Conservation (phyloP, 257 asterid species). For the Solanum chilense region DNA sequence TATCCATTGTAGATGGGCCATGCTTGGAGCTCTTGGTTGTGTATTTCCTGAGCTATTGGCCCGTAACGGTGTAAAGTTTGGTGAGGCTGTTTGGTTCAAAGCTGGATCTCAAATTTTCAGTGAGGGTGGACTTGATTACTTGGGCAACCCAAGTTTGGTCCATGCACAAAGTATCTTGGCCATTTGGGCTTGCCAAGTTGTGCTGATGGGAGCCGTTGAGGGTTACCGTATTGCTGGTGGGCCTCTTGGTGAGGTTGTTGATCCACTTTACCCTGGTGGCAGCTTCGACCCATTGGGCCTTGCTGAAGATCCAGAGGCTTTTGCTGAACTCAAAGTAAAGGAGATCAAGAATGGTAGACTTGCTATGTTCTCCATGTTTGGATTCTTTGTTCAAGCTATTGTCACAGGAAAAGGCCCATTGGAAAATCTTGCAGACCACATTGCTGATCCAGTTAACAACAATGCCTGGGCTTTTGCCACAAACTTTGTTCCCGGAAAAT, state of each 20-base stretch:
- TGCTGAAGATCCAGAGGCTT: background rate
- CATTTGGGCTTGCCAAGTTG: background rate
- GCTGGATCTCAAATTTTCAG: background rate
- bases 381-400: background rate
- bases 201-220: background rate
- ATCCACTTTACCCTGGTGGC: background rate
- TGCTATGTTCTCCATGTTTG: background rate
- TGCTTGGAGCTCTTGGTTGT: background rate
- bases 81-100: background rate
- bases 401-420: background rate
- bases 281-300: background rate
- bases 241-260: background rate
- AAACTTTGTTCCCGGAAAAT: background rate
- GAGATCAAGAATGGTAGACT: background rate
- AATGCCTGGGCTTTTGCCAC: background rate
- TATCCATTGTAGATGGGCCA: background rate
- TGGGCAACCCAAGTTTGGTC: background rate
- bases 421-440: background rate
- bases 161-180: background rate
- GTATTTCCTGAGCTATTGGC: background rate
- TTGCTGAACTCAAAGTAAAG: background rate
- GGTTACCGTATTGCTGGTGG: background rate
- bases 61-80: background rate
- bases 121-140: background rate
- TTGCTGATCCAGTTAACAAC: background rate